Evolutionary conservation across 495 filamentous ascomycete species (phyloP), one percentile per base, ranked within the genome.

Genomic region (Evernia prunastri): DNA sequence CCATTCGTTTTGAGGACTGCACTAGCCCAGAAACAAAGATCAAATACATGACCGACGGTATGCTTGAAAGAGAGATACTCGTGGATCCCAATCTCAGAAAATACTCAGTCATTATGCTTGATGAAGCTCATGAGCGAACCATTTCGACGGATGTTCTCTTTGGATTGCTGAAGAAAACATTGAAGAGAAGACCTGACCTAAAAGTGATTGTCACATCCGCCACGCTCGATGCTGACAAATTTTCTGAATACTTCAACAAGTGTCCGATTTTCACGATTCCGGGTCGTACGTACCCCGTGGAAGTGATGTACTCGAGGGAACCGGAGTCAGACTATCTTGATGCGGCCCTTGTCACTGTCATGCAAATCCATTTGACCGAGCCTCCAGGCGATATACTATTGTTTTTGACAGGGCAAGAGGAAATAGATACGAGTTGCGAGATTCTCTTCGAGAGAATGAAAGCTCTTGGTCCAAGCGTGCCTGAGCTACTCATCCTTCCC

Each of bases 1-100:
- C 91, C 0, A 96, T 99, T 72, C 88, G 94, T 72, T 99, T 99
- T 72, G 94, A 99, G 71, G 95, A 99, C 70, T 89, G 86, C 70
- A 96, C 94, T 0, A 89, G 86, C 66, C 87, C 91, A 2, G 86
- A 89, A 18, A 98, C 94, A 17, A 87, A 86, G 72, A 97, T 99
- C 78, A 97, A 97, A 77, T 99, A 97, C 76, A 97, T 97, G 92
- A 99, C 94, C 17, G 94, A 99, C 67, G 94, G 94, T 74, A 99
- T 97, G 89, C 83, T 99, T 69, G 87, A 97, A 76, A 79, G 94
- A 76, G 95, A 99, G 75, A 90, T 97, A 64, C 79, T 99, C 20
- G 78, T 97, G 36, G 95, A 97, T 71, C 89, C 92, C 0, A 85
- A 92, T 69, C 75, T 97, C 53, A 89, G 83, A 72, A 84, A 86